These are phyloP conservation scores for Inonotus obliquus DNA, from an alignment of 1,284 basidiomycete genomes.

Conservation along the genomic window DNA sequence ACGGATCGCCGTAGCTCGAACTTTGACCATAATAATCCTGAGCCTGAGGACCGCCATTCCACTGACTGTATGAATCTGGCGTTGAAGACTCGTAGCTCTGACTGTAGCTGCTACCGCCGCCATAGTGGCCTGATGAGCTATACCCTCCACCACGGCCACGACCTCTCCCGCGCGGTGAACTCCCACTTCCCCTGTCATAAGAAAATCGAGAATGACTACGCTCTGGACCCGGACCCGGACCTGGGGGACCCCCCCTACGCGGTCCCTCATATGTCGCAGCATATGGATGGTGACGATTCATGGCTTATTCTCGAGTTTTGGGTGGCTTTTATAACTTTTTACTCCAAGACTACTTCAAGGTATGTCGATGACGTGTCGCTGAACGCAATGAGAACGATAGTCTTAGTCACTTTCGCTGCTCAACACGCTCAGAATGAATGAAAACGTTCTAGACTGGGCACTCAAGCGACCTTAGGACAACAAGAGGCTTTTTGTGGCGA, in stretches of 20 bases:
- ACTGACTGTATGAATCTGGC: constrained; percentile 23
- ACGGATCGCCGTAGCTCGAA: constrained; percentile 45
- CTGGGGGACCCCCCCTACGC: constrained; percentile 58
- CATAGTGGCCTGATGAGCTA: constrained; percentile 28
- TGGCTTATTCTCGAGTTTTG: constrained; percentile 27
- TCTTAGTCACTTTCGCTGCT: constrained; percentile 5
- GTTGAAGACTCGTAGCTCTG: constrained; percentile 59
- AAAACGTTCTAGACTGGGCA: not conserved
- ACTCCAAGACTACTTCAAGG: not conserved
- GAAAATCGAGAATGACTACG: constrained; percentile 54
- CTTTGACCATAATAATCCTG: constrained; percentile 53
- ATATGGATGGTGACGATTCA: constrained; percentile 89
- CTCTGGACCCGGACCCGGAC: constrained; percentile 68
- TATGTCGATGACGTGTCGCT: constrained; percentile 4
- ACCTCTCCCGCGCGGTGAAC: constrained; percentile 55
- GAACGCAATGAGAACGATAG: not conserved
- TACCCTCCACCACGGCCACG: constrained; percentile 59
- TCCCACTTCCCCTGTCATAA: constrained; percentile 50
- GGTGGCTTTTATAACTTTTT: not conserved
- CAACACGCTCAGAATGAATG: constrained; percentile 7
- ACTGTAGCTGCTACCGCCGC: constrained; percentile 47
- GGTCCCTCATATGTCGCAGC: constrained; percentile 62
- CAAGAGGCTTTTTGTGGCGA: constrained; percentile 19
- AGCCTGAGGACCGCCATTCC: constrained; percentile 12
- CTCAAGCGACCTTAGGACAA: not conserved